Evolutionary conservation across 1,139 yeast genomes (phyloP), one percentile per base, ranked within the genome.

Genomic region (Taiozyma onychis): DNA sequence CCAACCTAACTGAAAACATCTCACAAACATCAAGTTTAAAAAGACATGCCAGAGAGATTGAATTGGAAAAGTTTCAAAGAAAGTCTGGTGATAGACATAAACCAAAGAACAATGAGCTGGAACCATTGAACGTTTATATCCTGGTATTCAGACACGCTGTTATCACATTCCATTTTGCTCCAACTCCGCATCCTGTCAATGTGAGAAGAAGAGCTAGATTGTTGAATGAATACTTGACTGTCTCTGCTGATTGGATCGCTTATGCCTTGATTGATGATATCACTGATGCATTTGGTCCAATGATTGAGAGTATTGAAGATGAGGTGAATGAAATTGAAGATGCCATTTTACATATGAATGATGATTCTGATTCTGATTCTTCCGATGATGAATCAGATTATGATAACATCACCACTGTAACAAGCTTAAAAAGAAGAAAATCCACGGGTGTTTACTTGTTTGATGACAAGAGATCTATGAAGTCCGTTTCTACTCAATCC

Each of bases 251-350:
- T 67, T 93, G 99, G 99, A 85, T 93, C 46, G 93, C 97, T 3
- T 93, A 93, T 70, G 99, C 99, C 0, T 73, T 93, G 56, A 90
- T 93, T 63, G 99, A 93, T 72, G 98, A 93, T 66, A 89, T 93
- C 55, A 91, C 98, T 1, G 99, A 93, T 73, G 95, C 96, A 0
- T 93, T 89, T 74, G 98, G 95, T 0, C 99, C 99, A 1, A 83
- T 93, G 84, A 91, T 93, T 57, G 95, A 88, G 53, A 81, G 93
- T 45, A 89, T 93, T 48, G 98, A 93, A 64, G 88, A 85, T 50
- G 99, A 93, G 61, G 96, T 93, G 13, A 90, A 90, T 64, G 77
- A 82, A 16, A 93, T 93, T 53, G 99, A 93, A 61, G 98, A 93
- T 64, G 86, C 91, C 9, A 93, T 93, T 52, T 73, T 91, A 57